Evolutionary conservation across 305 asterid species (phyloP).

Genomic region (Caryopteris hybrid): DNA sequence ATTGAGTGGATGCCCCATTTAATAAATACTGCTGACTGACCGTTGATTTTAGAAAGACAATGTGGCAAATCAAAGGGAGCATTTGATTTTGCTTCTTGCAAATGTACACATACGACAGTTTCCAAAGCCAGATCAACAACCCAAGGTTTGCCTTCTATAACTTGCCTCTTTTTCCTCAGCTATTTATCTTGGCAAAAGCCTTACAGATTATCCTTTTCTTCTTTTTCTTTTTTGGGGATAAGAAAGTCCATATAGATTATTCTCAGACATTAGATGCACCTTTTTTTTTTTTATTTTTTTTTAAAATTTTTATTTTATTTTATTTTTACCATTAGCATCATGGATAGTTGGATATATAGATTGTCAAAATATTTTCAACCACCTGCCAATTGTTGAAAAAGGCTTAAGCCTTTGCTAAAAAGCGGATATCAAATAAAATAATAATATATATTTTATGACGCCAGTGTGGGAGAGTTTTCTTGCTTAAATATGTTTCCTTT

Average conservation of each 20-base stretch:
- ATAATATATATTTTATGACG: neutral
- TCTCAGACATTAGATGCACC: neutral
- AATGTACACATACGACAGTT: constrained; percentile 95
- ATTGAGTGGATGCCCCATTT: constrained; percentile 5
- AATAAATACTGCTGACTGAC: constrained; percentile 16
- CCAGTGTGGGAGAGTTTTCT: neutral
- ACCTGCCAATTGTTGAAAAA: neutral
- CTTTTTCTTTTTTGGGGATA: too few species aligned
- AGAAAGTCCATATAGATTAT: neutral
- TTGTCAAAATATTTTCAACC: neutral
- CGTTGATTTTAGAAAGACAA: constrained; percentile 89
- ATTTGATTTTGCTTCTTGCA: constrained; percentile 92
- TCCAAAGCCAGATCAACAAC: constrained; percentile 97
- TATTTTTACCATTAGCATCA: neutral
- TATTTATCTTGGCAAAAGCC: constrained; percentile 1
- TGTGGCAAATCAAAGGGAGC: constrained; percentile 97
- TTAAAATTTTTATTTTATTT: too few species aligned
- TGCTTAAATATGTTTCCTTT: neutral
- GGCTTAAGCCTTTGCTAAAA: neutral
- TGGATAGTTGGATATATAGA: neutral
- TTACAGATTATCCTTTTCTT: too few species aligned
- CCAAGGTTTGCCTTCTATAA: constrained; percentile 56
- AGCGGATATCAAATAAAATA: neutral
- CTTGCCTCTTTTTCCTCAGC: neutral
- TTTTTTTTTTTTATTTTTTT: neutral